phyloP scores from a whole-genome alignment of 306 rosid species.

The Herpetospermum pedunculosum region DNA sequence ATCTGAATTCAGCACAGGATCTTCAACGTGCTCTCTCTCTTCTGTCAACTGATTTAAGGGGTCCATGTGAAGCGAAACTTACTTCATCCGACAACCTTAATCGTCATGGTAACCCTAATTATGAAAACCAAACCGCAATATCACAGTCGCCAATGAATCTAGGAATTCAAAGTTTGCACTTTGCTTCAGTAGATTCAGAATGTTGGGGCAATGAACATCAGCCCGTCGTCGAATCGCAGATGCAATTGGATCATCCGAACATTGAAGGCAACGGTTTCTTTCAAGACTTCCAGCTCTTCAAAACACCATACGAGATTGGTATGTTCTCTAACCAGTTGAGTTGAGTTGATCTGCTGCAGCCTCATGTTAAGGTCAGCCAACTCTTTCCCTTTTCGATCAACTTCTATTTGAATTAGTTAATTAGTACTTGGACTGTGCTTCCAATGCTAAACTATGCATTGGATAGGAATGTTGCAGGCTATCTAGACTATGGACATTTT shows the following conservation, averaged over 20 bases:
- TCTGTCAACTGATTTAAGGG: constrained; percentile 87
- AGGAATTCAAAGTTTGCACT: constrained; percentile 21
- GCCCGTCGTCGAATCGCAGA: background rate
- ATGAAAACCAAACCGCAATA: constrained; percentile 14
- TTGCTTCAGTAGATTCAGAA: constrained; percentile 18
- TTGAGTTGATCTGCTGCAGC: background rate
- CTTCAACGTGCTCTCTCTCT: constrained; percentile 96
- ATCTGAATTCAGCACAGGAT: constrained; percentile 31
- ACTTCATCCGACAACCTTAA: constrained; percentile 21
- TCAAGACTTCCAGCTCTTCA: background rate
- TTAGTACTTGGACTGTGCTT: background rate
- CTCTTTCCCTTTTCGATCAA: too few relatives aligned
- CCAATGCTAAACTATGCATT: too few relatives aligned
- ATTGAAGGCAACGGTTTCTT: background rate
- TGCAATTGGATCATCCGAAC: background rate
- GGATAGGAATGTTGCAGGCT: background rate
- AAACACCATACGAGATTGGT: background rate
- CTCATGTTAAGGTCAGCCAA: background rate
- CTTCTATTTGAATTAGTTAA: background rate
- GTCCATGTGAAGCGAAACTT: constrained; percentile 30
- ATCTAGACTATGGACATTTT: background rate
- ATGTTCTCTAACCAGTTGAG: background rate
- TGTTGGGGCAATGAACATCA: constrained; percentile 38
- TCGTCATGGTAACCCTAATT: background rate
- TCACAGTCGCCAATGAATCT: constrained; percentile 19